phyloP scores from a whole-genome alignment of 2,329 filamentous ascomycete genomes.

The Colletotrichum australisinense region DNA sequence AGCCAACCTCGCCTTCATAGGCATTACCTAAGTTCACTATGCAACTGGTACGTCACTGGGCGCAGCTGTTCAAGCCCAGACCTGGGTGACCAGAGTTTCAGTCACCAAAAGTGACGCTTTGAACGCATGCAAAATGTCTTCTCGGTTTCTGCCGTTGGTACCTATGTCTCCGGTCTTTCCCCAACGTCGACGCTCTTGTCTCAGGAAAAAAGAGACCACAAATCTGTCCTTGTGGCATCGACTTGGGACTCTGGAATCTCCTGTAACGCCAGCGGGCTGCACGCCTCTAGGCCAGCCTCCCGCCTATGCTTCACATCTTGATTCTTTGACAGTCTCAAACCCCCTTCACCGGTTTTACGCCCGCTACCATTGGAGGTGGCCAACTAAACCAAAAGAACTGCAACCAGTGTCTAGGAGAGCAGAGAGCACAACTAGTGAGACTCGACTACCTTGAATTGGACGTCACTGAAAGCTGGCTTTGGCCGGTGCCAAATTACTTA shows the following conservation, averaged over 20 bases:
- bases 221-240: background rate
- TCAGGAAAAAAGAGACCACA: background rate
- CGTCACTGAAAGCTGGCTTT: background rate
- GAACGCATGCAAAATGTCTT: slow-evolving; percentile 15
- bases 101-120: slow-evolving; percentile 29
- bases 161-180: background rate
- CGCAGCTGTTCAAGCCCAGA: slow-evolving; percentile 6
- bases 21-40: slow-evolving; percentile 3
- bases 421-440: background rate
- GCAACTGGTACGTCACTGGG: slow-evolving; percentile 30
- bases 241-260: background rate
- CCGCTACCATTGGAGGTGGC: too few species aligned
- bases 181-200: slow-evolving; percentile 5
- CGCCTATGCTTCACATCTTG: background rate
- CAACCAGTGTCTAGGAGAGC: background rate
- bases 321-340: background rate
- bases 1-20: background rate
- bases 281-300: background rate
- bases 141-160: slow-evolving; percentile 1
- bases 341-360: background rate
- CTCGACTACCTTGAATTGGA: background rate
- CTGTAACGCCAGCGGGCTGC: background rate
- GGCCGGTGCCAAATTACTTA: background rate
- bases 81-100: slow-evolving; percentile 23
- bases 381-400: background rate